A percentile compares a stretch with the other conserved stretches of the same genome.
Evolutionary conservation across 352 stramenopile genomes (phyloP).

Genomic region (Pseudoperonospora humuli): DNA sequence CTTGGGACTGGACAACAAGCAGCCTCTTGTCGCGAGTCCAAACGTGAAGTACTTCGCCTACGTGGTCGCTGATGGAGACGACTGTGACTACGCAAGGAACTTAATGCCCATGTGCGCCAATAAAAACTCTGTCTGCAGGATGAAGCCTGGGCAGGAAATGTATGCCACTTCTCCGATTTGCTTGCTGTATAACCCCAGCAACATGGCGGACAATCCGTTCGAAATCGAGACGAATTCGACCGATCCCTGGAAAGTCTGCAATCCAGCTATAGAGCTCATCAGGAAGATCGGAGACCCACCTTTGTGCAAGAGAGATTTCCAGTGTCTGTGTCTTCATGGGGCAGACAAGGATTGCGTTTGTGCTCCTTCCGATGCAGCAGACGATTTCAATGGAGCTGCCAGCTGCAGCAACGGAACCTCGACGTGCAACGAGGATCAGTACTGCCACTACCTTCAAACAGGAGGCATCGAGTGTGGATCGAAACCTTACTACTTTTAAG

Average conservation of each 20-base stretch:
- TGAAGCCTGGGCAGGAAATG: conserved; percentile 35
- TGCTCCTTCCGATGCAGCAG: conserved; percentile 32
- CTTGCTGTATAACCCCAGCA: conserved; percentile 26
- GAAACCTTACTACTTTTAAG: conserved; percentile 38
- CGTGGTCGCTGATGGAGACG: conserved; percentile 24
- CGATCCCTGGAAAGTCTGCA: conserved; percentile 27
- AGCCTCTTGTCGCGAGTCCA: too few relatives aligned
- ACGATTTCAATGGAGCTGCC: conserved; percentile 14
- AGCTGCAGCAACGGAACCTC: conserved; percentile 16
- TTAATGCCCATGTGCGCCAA: conserved; percentile 36
- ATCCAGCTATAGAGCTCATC: conserved; percentile 16
- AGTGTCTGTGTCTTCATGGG: conserved; percentile 27
- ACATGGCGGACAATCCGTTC: conserved; percentile 30
- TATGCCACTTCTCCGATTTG: conserved; percentile 28
- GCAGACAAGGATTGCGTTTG: conserved; percentile 22
- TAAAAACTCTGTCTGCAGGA: conserved; percentile 39
- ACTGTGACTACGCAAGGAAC: conserved; percentile 19
- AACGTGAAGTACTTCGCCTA: conserved; percentile 21
- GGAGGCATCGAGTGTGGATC: conserved; percentile 27
- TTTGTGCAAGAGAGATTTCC: conserved; percentile 35
- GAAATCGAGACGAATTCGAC: conserved; percentile 21
- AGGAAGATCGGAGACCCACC: conserved; percentile 27
- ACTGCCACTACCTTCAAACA: conserved; percentile 34
- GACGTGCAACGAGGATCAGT: conserved; percentile 24
- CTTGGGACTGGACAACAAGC: too few relatives aligned